Evolutionary conservation across 345 rosid species (phyloP).

Genomic region (Eucalyptus marginata): DNA sequence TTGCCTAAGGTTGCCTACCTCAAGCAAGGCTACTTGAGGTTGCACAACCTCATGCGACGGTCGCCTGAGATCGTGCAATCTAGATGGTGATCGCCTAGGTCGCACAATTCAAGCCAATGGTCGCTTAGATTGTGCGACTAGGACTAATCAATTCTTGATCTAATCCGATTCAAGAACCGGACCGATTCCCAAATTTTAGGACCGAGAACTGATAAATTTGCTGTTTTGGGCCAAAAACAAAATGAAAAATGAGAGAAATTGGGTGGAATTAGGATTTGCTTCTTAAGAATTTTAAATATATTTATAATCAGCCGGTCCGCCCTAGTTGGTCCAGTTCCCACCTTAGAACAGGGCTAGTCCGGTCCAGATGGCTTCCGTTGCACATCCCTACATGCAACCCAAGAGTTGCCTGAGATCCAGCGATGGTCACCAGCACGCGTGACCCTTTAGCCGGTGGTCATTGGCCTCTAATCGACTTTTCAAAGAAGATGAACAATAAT

Average conservation of each 20-base stretch:
- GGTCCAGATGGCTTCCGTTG: accelerated
- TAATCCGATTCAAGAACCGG: accelerated
- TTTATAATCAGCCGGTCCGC: accelerated
- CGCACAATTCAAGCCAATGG: too few species aligned
- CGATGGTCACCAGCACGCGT: accelerated
- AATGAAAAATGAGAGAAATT: too few species aligned
- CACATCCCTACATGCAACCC: accelerated
- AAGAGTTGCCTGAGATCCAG: accelerated
- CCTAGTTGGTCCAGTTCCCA: accelerated
- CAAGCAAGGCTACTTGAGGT: too few species aligned
- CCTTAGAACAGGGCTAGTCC: accelerated
- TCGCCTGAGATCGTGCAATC: accelerated
- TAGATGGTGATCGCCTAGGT: accelerated
- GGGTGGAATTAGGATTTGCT: too few species aligned
- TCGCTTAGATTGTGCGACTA: accelerated
- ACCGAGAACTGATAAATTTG: accelerated
- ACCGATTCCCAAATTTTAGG: too few species aligned
- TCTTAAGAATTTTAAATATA: too few species aligned
- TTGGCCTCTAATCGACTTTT: too few species aligned
- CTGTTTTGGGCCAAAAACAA: too few species aligned
- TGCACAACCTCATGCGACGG: accelerated
- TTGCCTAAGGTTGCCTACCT: too few species aligned
- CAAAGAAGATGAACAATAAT: accelerated
- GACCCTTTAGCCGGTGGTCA: accelerated
- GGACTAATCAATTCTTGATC: accelerated